Evolutionary conservation across 169 alveolate species (phyloP), one percentile per base, ranked within the genome.

Genomic region (Babesia divergens): DNA sequence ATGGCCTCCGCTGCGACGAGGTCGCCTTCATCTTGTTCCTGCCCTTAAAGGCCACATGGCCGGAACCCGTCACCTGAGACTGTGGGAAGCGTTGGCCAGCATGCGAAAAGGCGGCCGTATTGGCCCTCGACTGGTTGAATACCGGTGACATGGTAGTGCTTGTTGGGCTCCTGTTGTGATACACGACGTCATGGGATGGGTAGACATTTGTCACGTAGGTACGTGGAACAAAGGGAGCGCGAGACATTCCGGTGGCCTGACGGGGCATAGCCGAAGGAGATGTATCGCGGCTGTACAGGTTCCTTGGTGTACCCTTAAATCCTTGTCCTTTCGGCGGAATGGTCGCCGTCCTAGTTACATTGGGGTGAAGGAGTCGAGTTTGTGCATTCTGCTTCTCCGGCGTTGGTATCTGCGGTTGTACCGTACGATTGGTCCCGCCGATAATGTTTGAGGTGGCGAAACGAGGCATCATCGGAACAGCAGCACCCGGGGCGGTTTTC

Each of bases 381-480:
- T 40, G 47, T 16, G 47, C 16, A 16, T 40, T 13, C 47, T 40
- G 47, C 47, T 40, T 40, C 47, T 40, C 20, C 16, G 47, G 16
- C 47, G 16, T 40, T 13, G 47, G 47, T 13, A 16, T 16, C 11
- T 11, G 11, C 16, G 47, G 47, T 16, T 40, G 47, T 16, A 11
- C 16, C 16, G 47, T 40, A 13, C 16, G 47, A 40, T 11, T 16
- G 16, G 47, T 11, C 16, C 47, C 16, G 11, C 47, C 47, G 11
- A 28, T 18, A 28, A 62, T 31, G 37, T 47, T 47, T 8, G 72
- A 44, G 13, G 72, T 62, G 3, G 72, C 44, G 32, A 43, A 16
- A 3, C 72, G 0, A 18, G 72, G 72, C 62, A 47, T 47, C 72
- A 62, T 62, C 13, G 72, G 72, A 0, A 34, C 72, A 4, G 51